Base-by-base conservation (phyloP, 148 eudicot species). In the Fagopyrum homotropicum region DNA sequence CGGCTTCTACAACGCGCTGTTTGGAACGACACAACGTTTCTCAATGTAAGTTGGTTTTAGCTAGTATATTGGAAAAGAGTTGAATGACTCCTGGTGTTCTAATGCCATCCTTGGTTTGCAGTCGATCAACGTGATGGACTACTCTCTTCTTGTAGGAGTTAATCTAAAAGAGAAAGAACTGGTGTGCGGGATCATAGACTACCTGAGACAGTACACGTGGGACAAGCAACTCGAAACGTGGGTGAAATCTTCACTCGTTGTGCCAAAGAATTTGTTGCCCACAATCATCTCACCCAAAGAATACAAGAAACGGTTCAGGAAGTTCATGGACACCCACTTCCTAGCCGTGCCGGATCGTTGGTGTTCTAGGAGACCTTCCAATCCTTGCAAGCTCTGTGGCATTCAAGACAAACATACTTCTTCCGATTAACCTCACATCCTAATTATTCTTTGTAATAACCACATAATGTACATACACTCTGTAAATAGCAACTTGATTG, bases 71-170 rank as follows among this genome's bases (percentile, higher is more conserved):
- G 49, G 8, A 44, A 15, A 2, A 14, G 45, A 40, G 26, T 69
- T 22, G 0, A 15, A 69, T 16, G 29, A 16, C 26, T 61, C 5
- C 9, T 10, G 11, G 44, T 61, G 22, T 55, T 16, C 22, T 54
- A 7, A 5, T 66, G 70, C 70, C 30, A 61, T 57, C n/a, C n/a
- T 10, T 77, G 63, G 15, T 76, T 72, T 81, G 84, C 88, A 94
- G 98, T 76, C 88, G 17, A 86, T 92, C 76, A 87, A 88, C 51
- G 97, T 95, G 78, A 95, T 92, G 98, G 98, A 92, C 79, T 95
- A 95, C 73, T 95, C 98, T 72, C 85, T 95, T 48, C 91, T 95
- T n/a, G 98, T 95, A 61, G 91, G 98, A 51, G 98, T 95, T 7
- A 97, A 95, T 76, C 69, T 83, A 74, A 76, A 89, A 22, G 75